phyloP scores from a whole-genome alignment of 2,329 filamentous ascomycete genomes.

The Talaromyces sp. region DNA sequence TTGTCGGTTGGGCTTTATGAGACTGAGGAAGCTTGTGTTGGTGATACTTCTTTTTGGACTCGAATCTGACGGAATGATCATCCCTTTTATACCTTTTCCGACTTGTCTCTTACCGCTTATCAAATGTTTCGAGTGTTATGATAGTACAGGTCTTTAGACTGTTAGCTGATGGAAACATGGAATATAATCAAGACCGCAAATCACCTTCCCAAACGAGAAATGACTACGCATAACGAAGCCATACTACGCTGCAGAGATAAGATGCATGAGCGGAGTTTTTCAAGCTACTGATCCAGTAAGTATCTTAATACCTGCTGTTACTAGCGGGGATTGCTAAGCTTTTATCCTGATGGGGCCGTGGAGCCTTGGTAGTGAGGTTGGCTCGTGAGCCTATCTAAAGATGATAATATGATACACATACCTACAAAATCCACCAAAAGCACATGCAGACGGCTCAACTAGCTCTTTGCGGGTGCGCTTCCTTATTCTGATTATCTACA shows the following conservation, averaged over 20 bases:
- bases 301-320: background rate
- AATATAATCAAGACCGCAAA: background rate
- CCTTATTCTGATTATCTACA: background rate
- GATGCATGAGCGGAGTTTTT: background rate
- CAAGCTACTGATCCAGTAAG: background rate
- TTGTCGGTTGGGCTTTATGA: background rate
- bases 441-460: background rate
- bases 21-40: background rate
- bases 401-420: background rate
- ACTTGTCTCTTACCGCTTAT: no score
- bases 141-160: background rate
- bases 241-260: conserved; percentile 1
- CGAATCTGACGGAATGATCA: background rate
- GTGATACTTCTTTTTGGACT: background rate
- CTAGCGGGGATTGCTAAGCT: background rate
- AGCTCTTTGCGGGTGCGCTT: background rate
- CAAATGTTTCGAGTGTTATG: background rate
- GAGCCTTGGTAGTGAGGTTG: background rate
- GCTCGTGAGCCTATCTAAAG: background rate
- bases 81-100: conserved; percentile 7
- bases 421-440: background rate
- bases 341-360: background rate
- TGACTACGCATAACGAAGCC: background rate
- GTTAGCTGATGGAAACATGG: background rate
- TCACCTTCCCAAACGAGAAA: conserved; percentile 6